Evolutionary conservation across 768 basidiomycete species (phyloP).

Genomic region (Suillus cothurnatus): DNA sequence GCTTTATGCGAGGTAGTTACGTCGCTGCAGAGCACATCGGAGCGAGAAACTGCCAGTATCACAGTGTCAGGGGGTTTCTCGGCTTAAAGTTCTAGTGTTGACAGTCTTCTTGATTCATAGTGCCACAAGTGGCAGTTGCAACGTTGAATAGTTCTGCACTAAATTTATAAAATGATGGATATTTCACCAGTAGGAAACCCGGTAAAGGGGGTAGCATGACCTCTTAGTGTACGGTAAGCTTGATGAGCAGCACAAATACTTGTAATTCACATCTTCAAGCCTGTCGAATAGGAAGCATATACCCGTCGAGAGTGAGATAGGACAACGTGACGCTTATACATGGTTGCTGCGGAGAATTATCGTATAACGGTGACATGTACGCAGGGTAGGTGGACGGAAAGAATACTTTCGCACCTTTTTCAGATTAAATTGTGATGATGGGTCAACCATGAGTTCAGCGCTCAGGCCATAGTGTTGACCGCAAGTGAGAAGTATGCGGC

Average conservation of each 20-base stretch:
- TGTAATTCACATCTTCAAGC: not conserved
- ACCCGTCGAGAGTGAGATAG: conserved; percentile 51
- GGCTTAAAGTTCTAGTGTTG: not conserved
- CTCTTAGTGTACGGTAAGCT: not conserved
- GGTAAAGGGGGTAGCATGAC: not conserved
- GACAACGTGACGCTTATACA: conserved; percentile 45
- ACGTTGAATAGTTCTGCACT: not conserved
- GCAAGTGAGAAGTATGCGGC: not conserved
- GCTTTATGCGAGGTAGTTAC: not conserved
- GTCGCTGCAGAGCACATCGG: not conserved
- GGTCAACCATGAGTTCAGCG: not conserved
- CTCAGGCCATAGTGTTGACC: conserved; percentile 10
- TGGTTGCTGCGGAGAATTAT: conserved; percentile 50
- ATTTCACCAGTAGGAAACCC: not conserved
- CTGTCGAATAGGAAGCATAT: not conserved
- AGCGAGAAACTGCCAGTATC: not conserved
- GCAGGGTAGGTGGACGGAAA: conserved; percentile 42
- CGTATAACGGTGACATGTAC: conserved; percentile 13
- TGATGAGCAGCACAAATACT: not conserved
- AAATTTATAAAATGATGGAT: not conserved
- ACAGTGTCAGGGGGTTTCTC: not conserved
- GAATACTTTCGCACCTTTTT: conserved; percentile 36
- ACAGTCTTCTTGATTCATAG: not conserved
- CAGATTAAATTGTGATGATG: conserved; percentile 17
- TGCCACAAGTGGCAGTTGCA: not conserved